Conservation (phyloP, 169 alveolate genomes). For the Cryptosporidium felis region DNA sequence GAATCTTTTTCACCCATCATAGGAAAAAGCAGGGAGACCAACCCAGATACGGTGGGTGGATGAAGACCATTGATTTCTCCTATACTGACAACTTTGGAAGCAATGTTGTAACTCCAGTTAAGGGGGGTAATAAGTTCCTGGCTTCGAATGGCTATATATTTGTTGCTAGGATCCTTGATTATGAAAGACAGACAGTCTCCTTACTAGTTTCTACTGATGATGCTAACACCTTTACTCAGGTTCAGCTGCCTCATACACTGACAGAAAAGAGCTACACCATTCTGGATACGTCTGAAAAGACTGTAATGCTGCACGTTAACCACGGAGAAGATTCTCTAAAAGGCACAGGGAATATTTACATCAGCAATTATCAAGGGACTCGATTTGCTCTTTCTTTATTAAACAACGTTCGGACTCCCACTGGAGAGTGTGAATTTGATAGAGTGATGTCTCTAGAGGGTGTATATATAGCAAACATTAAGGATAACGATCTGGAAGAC, state of each 20-base stretch:
- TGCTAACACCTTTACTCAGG: slow-evolving; percentile 83
- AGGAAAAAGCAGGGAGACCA: slow-evolving; percentile 85
- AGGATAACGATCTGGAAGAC: slow-evolving; percentile 81
- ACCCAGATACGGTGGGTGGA: slow-evolving; percentile 91
- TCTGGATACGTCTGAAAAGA: slow-evolving; percentile 95
- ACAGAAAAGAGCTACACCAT: slow-evolving; percentile 93
- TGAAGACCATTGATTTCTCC: slow-evolving; percentile 85
- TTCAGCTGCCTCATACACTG: slow-evolving; percentile 90
- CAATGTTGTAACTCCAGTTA: slow-evolving; percentile 80
- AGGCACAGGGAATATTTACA: slow-evolving; percentile 93
- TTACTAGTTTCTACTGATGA: slow-evolving; percentile 90
- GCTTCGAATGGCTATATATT: slow-evolving; percentile 91
- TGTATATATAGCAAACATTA: slow-evolving; percentile 93
- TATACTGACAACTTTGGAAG: slow-evolving; percentile 91
- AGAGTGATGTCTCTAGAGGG: slow-evolving; percentile 94
- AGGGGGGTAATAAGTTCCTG: slow-evolving; percentile 92
- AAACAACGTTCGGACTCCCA: slow-evolving; percentile 87
- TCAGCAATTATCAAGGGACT: slow-evolving; percentile 93
- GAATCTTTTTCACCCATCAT: slow-evolving; percentile 81
- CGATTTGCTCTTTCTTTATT: slow-evolving; percentile 91
- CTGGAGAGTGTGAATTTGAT: slow-evolving; percentile 95
- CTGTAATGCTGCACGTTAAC: slow-evolving; percentile 95
- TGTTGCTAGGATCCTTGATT: slow-evolving; percentile 89
- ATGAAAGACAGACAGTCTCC: slow-evolving; percentile 88
- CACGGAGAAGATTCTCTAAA: slow-evolving; percentile 86